Conservation (phyloP, 1,284 basidiomycete genomes). For the Cutaneotrichosporon arboriforme region DNA sequence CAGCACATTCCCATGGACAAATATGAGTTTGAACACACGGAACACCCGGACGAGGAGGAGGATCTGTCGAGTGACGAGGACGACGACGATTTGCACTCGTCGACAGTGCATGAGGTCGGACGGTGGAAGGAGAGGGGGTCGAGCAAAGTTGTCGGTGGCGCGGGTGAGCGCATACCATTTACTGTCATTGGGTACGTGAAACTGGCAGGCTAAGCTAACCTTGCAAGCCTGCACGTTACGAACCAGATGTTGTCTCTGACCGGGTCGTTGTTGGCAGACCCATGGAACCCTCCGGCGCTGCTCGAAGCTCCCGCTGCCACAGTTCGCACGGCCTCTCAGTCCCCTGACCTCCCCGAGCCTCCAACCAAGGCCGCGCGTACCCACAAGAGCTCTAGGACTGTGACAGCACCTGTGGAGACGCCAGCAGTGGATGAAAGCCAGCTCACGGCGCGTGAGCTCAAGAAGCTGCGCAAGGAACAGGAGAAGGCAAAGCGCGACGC, state of each 20-base stretch:
- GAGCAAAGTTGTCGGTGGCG: constrained; percentile 65
- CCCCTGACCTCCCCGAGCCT: constrained; percentile 21
- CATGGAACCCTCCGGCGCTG: constrained; percentile 62
- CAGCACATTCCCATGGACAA: constrained; percentile 76
- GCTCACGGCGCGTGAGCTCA: constrained; percentile 32
- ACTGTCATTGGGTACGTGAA: constrained; percentile 77
- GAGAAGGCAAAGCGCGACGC: constrained; percentile 38
- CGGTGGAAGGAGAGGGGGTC: constrained; percentile 75
- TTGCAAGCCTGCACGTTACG: constrained; percentile 74
- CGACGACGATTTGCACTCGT: constrained; percentile 23
- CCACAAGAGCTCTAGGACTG: too few relatives aligned
- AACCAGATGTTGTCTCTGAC: constrained; percentile 92
- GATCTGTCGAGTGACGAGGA: constrained; percentile 30
- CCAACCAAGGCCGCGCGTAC: constrained; percentile 14
- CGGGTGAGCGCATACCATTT: constrained; percentile 67
- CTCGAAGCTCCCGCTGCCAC: constrained; percentile 15
- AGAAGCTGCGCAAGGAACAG: constrained; percentile 41
- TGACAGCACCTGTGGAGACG: too few relatives aligned
- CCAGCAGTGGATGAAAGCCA: constrained; percentile 31
- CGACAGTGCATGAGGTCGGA: constrained; percentile 51
- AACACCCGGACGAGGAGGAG: constrained; percentile 24
- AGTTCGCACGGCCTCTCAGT: constrained; percentile 19
- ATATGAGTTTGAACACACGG: constrained; percentile 79
- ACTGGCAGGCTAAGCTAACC: neutral
- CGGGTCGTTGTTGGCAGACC: constrained; percentile 80